Conservation (phyloP, 192 early-diverging fungal genomes). For the Entomortierella parvispora region DNA sequence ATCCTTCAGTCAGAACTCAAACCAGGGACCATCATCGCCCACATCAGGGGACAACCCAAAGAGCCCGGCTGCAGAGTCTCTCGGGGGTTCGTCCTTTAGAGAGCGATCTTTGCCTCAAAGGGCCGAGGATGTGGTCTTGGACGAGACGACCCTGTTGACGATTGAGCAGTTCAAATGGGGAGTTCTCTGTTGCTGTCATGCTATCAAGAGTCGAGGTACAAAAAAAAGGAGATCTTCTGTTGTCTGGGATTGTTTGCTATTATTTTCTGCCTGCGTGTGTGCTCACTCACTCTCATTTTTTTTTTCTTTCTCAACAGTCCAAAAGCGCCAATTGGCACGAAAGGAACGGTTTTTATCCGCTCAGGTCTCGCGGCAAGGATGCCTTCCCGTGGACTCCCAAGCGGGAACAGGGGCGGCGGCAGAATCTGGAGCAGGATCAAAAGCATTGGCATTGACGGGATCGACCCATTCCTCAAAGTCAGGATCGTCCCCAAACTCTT, state of each 20-base stretch:
- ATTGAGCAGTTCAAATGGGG: slow-evolving; percentile 47
- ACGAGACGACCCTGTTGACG: not conserved
- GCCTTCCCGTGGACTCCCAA: slow-evolving; percentile 6
- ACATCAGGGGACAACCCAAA: not conserved
- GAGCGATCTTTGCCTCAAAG: too few relatives aligned
- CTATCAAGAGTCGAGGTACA: slow-evolving; percentile 42
- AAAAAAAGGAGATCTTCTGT: not conserved
- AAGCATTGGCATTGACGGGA: too few relatives aligned
- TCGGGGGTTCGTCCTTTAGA: too few relatives aligned
- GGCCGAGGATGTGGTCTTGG: too few relatives aligned
- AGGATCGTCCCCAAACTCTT: too few relatives aligned
- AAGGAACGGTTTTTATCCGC: not conserved
- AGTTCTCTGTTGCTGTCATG: slow-evolving; percentile 29
- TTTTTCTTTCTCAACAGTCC: not conserved
- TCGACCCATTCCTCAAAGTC: not conserved
- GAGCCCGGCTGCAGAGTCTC: too few relatives aligned
- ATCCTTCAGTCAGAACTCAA: not conserved
- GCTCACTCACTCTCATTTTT: not conserved
- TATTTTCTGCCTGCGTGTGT: not conserved
- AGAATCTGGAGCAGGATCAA: too few relatives aligned
- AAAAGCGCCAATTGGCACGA: slow-evolving; percentile 1
- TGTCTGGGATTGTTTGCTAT: too few relatives aligned
- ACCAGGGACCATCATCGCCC: not conserved
- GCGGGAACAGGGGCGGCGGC: too few relatives aligned
- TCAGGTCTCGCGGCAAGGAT: not conserved